A percentile compares a stretch with the other conserved stretches of the same genome.
These are phyloP conservation scores for Tylopilus intermedius DNA, from an alignment of 768 basidiomycete genomes.

Conservation along the genomic window DNA sequence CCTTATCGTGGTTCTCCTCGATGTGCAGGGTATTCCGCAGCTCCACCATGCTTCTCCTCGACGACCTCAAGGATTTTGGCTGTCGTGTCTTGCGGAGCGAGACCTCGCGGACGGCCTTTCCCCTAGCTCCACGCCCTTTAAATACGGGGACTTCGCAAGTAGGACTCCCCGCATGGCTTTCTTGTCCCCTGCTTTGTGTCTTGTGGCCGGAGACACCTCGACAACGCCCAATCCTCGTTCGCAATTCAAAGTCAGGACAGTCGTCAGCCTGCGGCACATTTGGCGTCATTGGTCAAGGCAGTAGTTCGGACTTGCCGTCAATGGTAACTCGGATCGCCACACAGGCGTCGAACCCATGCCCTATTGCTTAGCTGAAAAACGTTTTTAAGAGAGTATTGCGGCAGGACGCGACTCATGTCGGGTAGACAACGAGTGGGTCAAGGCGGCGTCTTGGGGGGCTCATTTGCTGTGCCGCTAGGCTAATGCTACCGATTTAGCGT, in stretches of 20 bases:
- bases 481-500: slow-evolving; percentile 9
- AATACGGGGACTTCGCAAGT: slow-evolving; percentile 19
- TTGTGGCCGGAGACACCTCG: slow-evolving; percentile 18
- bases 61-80: slow-evolving; percentile 17
- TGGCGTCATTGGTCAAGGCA: slow-evolving; percentile 10
- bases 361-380: slow-evolving; percentile 14
- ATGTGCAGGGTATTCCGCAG: slow-evolving; percentile 20
- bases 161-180: slow-evolving; percentile 18
- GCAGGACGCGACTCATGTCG: slow-evolving; percentile 5
- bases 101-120: slow-evolving; percentile 15
- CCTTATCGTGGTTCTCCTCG: slow-evolving; percentile 5
- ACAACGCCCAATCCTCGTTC: slow-evolving; percentile 28
- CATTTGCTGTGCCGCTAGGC: slow-evolving; percentile 14
- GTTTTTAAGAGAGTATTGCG: slow-evolving; percentile 14
- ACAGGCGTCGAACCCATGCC: slow-evolving; percentile 12
- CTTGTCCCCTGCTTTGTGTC: slow-evolving; percentile 22
- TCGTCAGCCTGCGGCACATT: slow-evolving; percentile 16
- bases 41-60: slow-evolving; percentile 16
- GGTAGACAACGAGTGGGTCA: slow-evolving; percentile 14
- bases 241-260: slow-evolving; percentile 25
- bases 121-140: slow-evolving; percentile 23
- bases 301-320: slow-evolving; percentile 15
- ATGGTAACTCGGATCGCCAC: slow-evolving; percentile 12
- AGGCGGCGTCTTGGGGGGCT: slow-evolving; percentile 15
- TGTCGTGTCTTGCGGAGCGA: slow-evolving; percentile 17